Evolutionary conservation across 306 rosid genomes (phyloP), one percentile per base, ranked within the genome.

Genomic region (Dalbergia cultrata): DNA sequence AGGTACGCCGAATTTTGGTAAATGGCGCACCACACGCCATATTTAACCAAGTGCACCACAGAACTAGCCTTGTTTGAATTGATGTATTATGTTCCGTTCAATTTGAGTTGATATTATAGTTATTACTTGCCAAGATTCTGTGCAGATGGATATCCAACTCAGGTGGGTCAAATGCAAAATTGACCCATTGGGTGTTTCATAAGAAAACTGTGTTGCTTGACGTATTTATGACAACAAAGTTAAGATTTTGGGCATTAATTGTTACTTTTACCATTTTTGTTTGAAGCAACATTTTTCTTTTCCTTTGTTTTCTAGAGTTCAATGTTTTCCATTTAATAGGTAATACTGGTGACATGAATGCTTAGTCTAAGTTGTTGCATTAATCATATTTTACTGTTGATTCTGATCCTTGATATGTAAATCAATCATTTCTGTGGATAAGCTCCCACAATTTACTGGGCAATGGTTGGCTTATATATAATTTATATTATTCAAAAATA

Each of bases 351-450:
- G 54, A 14, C 53, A 61, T 72, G 19, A 8, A 11, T 60, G 60
- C 54, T 31, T 18, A 7, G 45, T 71, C 44, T 7, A 11, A 47
- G 70, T 41, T 57, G 19, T 33, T 39, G 56, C 52, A 56, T 57
- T 75, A 19, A 63, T 85, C 26, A 61, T 68, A 22, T 79, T 37
- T 58, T 85, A 4, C 12, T 9, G 11, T 69, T 82, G 67, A 56
- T 60, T 47, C 26, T 57, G 39, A 75, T 82, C 58, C 64, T 65
- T 45, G 44, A 26, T 3, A 41, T 41, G 7, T 53, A 65, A 59
- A 50, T 72, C 34, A 61, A 52, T 78, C 52, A 50, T 58, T 21
- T 59, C 31, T 37, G 0, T 56, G 79, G 22, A 37, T 53, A 44
- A 70, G 84, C 31, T 77, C 19, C 57, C 11, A 26, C 60, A 0